Evolutionary conservation across 2,329 filamentous ascomycete species (phyloP).

Genomic region (Sclerotinia trifoliorum): DNA sequence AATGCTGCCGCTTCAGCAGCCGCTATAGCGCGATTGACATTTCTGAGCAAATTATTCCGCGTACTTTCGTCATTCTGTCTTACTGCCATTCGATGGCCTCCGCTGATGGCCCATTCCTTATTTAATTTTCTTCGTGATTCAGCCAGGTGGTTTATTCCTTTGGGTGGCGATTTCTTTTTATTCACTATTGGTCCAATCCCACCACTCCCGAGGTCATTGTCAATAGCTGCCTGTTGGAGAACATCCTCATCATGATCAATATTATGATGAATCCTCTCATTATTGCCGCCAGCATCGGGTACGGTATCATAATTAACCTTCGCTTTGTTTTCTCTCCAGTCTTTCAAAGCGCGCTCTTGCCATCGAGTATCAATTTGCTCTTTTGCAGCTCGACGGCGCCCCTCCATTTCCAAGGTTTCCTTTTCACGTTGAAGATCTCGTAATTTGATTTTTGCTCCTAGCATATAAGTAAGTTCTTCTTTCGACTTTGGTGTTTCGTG

Average conservation of each 20-base stretch:
- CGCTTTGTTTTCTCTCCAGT: background rate
- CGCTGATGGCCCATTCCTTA: background rate
- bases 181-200: background rate
- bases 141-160: slow-evolving; percentile 1
- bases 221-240: background rate
- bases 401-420: slow-evolving; percentile 16
- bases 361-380: slow-evolving; percentile 14
- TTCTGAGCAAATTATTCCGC: background rate
- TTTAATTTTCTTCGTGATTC: slow-evolving; percentile 13
- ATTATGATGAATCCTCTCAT: background rate
- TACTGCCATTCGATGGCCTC: background rate
- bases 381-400: slow-evolving; percentile 16
- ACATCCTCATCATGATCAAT: background rate
- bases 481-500: background rate
- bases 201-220: background rate
- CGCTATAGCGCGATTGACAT: background rate
- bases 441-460: background rate
- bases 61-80: slow-evolving; percentile 3
- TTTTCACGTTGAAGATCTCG: slow-evolving; percentile 15
- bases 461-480: background rate
- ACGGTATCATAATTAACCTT: background rate
- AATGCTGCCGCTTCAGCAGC: background rate
- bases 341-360: slow-evolving; percentile 5
- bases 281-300: background rate
- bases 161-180: slow-evolving; percentile 4